Percentiles rank a stretch among this genome's conserved stretches.
Evolutionary conservation across 495 filamentous ascomycete species (phyloP).

Genomic region (Aspergillus steynii): DNA sequence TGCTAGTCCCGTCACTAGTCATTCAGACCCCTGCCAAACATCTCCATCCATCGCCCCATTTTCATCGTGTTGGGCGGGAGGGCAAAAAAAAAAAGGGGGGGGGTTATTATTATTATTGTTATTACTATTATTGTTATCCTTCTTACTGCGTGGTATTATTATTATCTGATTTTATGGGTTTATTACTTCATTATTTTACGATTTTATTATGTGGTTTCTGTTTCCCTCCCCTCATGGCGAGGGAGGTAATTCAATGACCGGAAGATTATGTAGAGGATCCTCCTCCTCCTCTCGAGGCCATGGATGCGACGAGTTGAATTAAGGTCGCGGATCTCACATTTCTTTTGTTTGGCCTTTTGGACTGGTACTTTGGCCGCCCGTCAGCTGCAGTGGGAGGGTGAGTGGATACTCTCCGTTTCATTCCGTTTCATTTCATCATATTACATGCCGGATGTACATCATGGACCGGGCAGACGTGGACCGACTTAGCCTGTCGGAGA

Average conservation of each 20-base stretch:
- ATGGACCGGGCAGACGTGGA: neutral
- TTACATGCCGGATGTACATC: neutral
- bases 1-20: too few relatives aligned
- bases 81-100: neutral
- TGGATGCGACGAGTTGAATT: constrained; percentile 6
- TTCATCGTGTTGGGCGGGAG: constrained; percentile 16
- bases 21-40: constrained; percentile 4
- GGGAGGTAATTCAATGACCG: too few relatives aligned
- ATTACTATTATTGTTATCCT: neutral
- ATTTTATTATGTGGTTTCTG: neutral
- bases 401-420: neutral
- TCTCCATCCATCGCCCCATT: constrained; percentile 10
- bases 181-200: neutral
- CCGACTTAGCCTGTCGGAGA: constrained; percentile 1
- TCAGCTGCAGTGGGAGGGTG: too few relatives aligned
- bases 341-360: neutral
- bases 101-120: neutral
- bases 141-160: neutral
- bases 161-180: neutral
- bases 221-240: neutral
- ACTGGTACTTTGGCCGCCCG: neutral
- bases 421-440: constrained; percentile 1
- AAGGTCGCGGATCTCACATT: constrained; percentile 10
- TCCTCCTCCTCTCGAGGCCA: too few relatives aligned
- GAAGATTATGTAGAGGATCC: too few relatives aligned